Evolutionary conservation across 805 yeast genomes (phyloP).

Genomic region (Nakazawaea wyomingensis): DNA sequence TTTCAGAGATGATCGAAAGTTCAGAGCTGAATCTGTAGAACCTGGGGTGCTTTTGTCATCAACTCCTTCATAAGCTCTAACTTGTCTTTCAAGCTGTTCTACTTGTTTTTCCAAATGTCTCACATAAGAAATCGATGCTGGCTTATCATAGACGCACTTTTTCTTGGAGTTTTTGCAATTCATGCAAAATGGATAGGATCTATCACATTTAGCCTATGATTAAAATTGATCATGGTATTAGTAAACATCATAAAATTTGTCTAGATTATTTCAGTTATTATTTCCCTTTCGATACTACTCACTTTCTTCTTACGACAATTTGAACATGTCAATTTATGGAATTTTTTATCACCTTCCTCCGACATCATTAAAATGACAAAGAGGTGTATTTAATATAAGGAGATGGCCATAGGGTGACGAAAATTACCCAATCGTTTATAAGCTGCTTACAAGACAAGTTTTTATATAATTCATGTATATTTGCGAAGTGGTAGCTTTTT

Average conservation of each 20-base stretch:
- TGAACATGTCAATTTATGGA: slow-evolving; percentile 18
- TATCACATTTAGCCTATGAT: slow-evolving; percentile 18
- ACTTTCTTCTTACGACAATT: slow-evolving; percentile 18
- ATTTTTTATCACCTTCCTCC: slow-evolving; percentile 9
- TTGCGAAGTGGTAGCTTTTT: too few species aligned
- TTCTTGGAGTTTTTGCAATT: slow-evolving; percentile 15
- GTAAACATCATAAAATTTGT: neutral
- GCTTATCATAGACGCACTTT: slow-evolving; percentile 17
- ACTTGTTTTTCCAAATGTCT: slow-evolving; percentile 16
- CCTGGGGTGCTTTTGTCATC: neutral
- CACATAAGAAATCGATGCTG: slow-evolving; percentile 19
- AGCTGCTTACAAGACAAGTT: too few species aligned
- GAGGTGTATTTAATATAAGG: neutral
- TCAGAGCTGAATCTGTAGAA: neutral
- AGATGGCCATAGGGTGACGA: too few species aligned
- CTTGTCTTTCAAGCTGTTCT: slow-evolving; percentile 2
- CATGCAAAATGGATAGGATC: slow-evolving; percentile 16
- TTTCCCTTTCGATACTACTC: too few species aligned
- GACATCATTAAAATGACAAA: neutral
- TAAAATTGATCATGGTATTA: neutral
- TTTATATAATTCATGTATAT: too few species aligned
- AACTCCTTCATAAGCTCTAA: neutral
- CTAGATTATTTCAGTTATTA: neutral
- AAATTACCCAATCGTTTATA: too few species aligned
- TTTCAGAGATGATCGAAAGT: neutral